Percentiles rank a stretch among this genome's conserved stretches.
Conservation (phyloP, 768 basidiomycete species). For the Sistotremastrum niveocremeum region DNA sequence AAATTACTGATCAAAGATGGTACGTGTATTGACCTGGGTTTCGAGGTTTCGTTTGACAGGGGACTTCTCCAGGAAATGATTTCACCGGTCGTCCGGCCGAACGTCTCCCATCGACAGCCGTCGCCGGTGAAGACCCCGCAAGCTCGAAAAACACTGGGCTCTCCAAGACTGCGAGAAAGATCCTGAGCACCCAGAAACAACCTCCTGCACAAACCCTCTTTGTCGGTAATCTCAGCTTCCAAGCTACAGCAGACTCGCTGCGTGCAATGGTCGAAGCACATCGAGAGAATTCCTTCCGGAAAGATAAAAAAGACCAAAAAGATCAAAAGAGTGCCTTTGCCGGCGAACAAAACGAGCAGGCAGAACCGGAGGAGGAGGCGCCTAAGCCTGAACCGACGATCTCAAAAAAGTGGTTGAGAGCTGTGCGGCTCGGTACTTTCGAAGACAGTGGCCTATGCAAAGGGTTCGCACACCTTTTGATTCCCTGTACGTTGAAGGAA, state of each 20-base stretch:
- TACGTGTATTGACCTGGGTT: constrained; percentile 18
- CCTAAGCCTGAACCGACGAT: constrained; percentile 5
- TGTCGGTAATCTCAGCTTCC: constrained; percentile 86
- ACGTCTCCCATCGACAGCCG: constrained; percentile 23
- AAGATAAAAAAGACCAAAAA: constrained; percentile 16
- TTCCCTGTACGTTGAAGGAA: background rate
- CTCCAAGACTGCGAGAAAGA: constrained; percentile 66
- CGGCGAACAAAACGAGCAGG: constrained; percentile 17
- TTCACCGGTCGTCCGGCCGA: constrained; percentile 53
- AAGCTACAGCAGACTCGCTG: constrained; percentile 69
- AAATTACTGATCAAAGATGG: constrained; percentile 90
- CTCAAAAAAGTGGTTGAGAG: constrained; percentile 44
- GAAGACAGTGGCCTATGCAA: constrained; percentile 93
- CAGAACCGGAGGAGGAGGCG: constrained; percentile 14
- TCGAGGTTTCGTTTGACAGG: constrained; percentile 1
- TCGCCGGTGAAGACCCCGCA: constrained; percentile 16
- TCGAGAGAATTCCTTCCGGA: constrained; percentile 16
- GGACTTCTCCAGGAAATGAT: constrained; percentile 48
- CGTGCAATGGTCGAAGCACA: constrained; percentile 63
- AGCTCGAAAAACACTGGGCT: constrained; percentile 20
- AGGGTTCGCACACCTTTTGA: constrained; percentile 43
- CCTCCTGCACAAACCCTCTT: constrained; percentile 78
- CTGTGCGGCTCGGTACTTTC: constrained; percentile 88
- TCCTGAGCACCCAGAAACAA: constrained; percentile 67
- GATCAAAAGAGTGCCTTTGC: constrained; percentile 17